Evolutionary conservation across 345 rosid species (phyloP).

Genomic region (Brassica napus): Da-Ae NC_063446.1:4971501-4972000

Average conservation of each 20-base stretch:
- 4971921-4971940: slow-evolving; percentile 26
- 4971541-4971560: not conserved
- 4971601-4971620: too few species aligned
- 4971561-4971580: too few species aligned
- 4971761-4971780: slow-evolving; percentile 4
- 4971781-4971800: slow-evolving; percentile 36
- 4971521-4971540: not conserved
- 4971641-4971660: not conserved
- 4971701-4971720: not conserved
- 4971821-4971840: too few species aligned
- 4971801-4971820: slow-evolving; percentile 1
- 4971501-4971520: not conserved
- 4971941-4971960: slow-evolving; percentile 16
- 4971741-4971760: not conserved
- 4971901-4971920: not conserved
- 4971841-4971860: too few species aligned
- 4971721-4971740: not conserved
- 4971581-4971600: too few species aligned
- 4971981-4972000: not conserved
- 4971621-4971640: not conserved
- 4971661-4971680: not conserved
- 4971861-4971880: slow-evolving; percentile 33
- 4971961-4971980: not conserved
- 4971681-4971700: not conserved
- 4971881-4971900: not conserved